These are phyloP conservation scores for Puccinia brachypodii DNA, from an alignment of 1,284 basidiomycete genomes.

Conservation along the genomic window DNA sequence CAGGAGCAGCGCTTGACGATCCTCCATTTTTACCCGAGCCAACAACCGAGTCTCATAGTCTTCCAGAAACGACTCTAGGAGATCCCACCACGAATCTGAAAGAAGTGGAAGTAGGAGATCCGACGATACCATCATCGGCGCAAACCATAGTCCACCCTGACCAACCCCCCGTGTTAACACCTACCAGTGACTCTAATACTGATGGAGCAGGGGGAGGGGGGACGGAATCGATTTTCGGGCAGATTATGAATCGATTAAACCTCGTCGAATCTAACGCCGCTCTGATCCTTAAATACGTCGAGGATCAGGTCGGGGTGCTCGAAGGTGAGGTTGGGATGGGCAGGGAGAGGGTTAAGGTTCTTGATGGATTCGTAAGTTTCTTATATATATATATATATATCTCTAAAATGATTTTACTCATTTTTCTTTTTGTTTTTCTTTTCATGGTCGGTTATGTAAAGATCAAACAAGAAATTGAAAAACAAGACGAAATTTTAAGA, in stretches of 20 bases:
- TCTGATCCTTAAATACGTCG: constrained; percentile 80
- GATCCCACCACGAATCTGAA: no score
- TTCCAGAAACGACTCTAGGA: no score
- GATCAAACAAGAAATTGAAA: neutral
- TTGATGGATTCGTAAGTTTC: neutral
- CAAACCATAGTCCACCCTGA: neutral
- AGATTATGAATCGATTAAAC: constrained; percentile 87
- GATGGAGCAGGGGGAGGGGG: constrained; percentile 61
- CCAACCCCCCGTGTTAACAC: constrained; percentile 48
- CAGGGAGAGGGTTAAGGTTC: constrained; percentile 51
- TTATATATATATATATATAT: no score
- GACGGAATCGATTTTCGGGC: constrained; percentile 94
- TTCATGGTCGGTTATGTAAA: no score
- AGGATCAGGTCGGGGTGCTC: constrained; percentile 79
- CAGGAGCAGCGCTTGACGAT: no score
- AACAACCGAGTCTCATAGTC: no score
- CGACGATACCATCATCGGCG: no score
- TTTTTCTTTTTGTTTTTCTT: no score
- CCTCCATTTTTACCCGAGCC: no score
- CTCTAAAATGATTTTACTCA: no score
- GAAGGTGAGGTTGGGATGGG: constrained; percentile 64
- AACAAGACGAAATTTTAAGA: neutral
- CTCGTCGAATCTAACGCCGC: constrained; percentile 85
- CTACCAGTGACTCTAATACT: constrained; percentile 48
- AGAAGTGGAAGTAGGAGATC: no score